phyloP scores from a whole-genome alignment of 202 grass and related monocot species.

The Cymbopogon flexuosus region DNA sequence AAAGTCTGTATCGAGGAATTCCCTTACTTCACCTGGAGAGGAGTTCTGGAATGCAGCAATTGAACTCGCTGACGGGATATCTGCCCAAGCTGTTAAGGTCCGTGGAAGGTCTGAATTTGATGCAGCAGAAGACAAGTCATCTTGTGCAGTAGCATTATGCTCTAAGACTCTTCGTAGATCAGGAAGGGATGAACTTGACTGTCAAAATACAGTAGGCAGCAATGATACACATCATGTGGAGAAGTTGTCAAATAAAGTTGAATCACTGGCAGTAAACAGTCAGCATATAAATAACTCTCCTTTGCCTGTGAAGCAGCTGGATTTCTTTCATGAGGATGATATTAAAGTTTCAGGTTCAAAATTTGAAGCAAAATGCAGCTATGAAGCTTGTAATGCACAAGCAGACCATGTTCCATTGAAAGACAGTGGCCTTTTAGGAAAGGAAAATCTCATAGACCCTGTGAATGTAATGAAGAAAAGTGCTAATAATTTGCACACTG shows the following conservation, averaged over 20 bases:
- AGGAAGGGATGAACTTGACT: constrained; percentile 28
- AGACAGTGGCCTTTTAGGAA: constrained; percentile 15
- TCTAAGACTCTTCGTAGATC: constrained; percentile 61
- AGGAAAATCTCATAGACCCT: constrained; percentile 1
- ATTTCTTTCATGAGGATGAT: constrained; percentile 77
- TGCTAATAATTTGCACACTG: constrained; percentile 1
- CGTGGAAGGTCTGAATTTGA: constrained; percentile 34
- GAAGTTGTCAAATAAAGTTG: constrained; percentile 31
- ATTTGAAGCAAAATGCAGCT: constrained; percentile 35
- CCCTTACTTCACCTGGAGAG: constrained; percentile 70
- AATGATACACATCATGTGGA: constrained; percentile 48
- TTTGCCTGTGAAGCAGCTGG: constrained; percentile 79
- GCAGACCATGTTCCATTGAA: constrained; percentile 14
- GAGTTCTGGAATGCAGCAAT: constrained; percentile 95
- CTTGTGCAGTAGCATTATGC: constrained; percentile 49
- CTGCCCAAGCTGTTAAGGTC: constrained; percentile 43
- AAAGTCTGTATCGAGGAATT: constrained; percentile 52
- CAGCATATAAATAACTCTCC: constrained; percentile 51
- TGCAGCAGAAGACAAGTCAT: constrained; percentile 56
- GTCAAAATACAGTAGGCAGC: constrained; percentile 38
- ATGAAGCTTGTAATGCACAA: constrained; percentile 4
- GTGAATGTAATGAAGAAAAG: constrained; percentile 21
- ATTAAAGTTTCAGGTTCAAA: constrained; percentile 25
- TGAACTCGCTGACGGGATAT: constrained; percentile 60
- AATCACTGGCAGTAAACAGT: constrained; percentile 1